Evolutionary conservation across 164 flowering plant genomes (phyloP), one percentile per base, ranked within the genome.

Genomic region (Buxus sempervirens): DNA sequence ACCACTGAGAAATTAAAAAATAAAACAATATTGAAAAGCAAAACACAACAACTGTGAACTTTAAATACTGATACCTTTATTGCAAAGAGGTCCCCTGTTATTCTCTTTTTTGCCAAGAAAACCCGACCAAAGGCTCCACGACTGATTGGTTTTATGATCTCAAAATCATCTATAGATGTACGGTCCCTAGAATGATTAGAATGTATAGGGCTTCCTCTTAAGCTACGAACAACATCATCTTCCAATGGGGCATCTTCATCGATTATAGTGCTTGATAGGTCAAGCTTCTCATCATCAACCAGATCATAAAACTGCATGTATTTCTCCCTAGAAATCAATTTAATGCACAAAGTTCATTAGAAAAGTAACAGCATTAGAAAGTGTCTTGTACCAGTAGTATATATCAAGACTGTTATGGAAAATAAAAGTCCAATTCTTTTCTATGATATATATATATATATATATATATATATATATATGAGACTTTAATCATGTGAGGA

Each of bases 121-220:
- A 96, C 98, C 61, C 98, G 86, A 26, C 99, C 99, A 86, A 93
- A 96, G 54, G 99, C 97, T 49, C 99, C 99, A 73, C 99, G 95
- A 73, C 99, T 96, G 18, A 96, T 96, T 60, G 99, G 99, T 75
- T 91, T 96, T 66, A 96, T 96, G 64, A 96, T 96, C 79, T 90
- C 98, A 85, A 96, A 96, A 80, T 93, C 96, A 80, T 96, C 99
- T 62, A 96, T 96, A 12, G 99, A 87, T 19, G 99, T 96, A 23
- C 99, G 91, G 65, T 96, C 99, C 80, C 82, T 72, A 58, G 75
- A 45, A 15, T 41, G 5, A 5, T 10, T 48, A 58, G 90, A 64
- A 78, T 93, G 93, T 53, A 84, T 69, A 32, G 99, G 98, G 73
- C 98, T 91, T 48, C 95, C 82, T 73, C 97, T 84, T 78, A 93